Base-by-base conservation (phyloP, 768 basidiomycete genomes). In the Trametes cinnabarina region DNA sequence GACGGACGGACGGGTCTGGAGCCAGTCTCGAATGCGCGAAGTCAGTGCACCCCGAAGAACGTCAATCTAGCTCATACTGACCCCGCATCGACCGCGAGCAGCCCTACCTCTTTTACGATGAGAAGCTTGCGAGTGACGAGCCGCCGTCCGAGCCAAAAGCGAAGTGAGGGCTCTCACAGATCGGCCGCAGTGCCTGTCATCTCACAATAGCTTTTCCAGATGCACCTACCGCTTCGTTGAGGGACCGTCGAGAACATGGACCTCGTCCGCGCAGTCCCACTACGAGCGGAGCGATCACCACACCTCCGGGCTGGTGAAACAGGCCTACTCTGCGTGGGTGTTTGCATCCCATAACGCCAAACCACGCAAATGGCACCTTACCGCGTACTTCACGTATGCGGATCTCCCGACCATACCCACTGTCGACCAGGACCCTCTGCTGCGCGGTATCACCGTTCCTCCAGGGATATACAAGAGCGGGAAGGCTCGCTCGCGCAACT, bases 71-170 rank as follows among this genome's bases (percentile, higher is more conserved):
- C 48, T 51, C 37, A 58, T 26, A 58, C 54, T 60, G 57, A 60
- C 61, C 28, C 51, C 57, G 50, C 11, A 8, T 22, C 30, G 37
- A 47, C 51, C 49, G 30, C 42, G 55, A 34, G 23, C 67, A 88
- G 82, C 85, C 86, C 1, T 88, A 85, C 68, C 75, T 86, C 28
- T 87, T 87, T 67, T 86, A 87, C 69, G 85, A 88, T 68, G 84
- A 84, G 68, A 83, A 79, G 65, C 64, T 79, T 51, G 76, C 77
- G 28, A 73, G 73, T 44, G 79, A 81, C 60, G 75, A 76, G 55
- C 72, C 72, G 72, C 47, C 70, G 69, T 53, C 65, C 72, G 53
- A 73, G 63, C 58, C 76, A 77, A 62, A 68, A 69, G 48, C 71
- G 59, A 74, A 75, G 79, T 79, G 67, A 63, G 73, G 55, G 42